phyloP scores from a whole-genome alignment of 139 green algal genomes.

The Chlamydomonas urium region DNA sequence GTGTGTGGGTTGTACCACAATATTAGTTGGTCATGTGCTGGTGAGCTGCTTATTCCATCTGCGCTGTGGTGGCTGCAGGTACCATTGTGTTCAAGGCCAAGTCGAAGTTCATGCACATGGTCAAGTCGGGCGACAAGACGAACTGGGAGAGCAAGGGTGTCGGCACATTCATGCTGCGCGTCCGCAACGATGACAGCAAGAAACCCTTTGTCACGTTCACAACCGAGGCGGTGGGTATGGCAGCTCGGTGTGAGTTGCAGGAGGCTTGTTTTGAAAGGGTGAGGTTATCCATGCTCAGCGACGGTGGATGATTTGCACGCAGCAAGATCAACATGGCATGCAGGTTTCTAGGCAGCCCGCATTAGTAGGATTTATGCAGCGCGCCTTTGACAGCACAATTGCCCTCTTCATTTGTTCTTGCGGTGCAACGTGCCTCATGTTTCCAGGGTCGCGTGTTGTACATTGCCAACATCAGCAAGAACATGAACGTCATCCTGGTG shows the following conservation, averaged over 20 bases:
- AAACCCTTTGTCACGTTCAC: slow-evolving; percentile 28
- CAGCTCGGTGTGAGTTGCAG: too few relatives aligned
- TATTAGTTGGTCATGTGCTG: too few relatives aligned
- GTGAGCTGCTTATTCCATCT: too few relatives aligned
- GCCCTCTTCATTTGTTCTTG: slow-evolving; percentile 6
- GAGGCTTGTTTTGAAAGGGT: too few relatives aligned
- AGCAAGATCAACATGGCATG: too few relatives aligned
- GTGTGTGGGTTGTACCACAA: too few relatives aligned
- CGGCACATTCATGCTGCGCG: slow-evolving; percentile 14
- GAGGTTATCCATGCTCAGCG: too few relatives aligned
- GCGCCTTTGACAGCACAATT: too few relatives aligned
- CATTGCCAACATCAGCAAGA: slow-evolving; percentile 21
- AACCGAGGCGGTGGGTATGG: slow-evolving; percentile 22
- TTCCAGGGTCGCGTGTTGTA: slow-evolving; percentile 21
- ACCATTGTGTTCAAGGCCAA: slow-evolving; percentile 14
- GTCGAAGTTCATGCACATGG: slow-evolving; percentile 20
- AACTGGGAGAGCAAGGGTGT: slow-evolving; percentile 21
- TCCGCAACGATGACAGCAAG: slow-evolving; percentile 1
- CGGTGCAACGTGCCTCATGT: not conserved
- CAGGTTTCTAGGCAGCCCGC: too few relatives aligned
- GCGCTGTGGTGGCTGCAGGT: too few relatives aligned
- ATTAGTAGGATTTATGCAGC: too few relatives aligned
- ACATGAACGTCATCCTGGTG: slow-evolving; percentile 15
- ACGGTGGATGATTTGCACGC: too few relatives aligned
- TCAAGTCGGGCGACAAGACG: slow-evolving; percentile 9